Conservation (phyloP, 2,329 filamentous ascomycete species). For the Dactylellina sp. region DNA sequence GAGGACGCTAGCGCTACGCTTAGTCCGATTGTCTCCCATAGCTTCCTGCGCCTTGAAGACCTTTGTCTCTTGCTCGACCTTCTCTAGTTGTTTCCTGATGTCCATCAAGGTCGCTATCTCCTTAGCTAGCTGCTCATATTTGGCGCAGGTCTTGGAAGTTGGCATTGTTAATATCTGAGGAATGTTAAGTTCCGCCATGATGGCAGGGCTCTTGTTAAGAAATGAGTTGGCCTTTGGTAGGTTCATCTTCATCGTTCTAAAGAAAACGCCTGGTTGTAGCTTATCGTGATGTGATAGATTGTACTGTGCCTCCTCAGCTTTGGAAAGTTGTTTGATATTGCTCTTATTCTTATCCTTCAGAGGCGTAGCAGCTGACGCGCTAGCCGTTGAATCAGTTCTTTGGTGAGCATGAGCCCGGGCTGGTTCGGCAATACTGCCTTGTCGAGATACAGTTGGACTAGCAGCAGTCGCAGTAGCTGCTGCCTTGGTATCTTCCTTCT, state of each 20-base stretch:
- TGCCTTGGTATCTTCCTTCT: constrained; percentile 69
- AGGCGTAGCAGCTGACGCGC: constrained; percentile 57
- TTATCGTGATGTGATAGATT: constrained; percentile 89
- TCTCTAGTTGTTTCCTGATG: constrained; percentile 78
- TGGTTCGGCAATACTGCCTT: constrained; percentile 69
- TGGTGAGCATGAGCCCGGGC: constrained; percentile 62
- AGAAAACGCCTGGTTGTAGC: constrained; percentile 84
- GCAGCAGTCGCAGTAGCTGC: constrained; percentile 61
- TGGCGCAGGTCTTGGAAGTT: constrained; percentile 76
- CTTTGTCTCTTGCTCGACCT: constrained; percentile 69
- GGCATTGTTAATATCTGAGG: constrained; percentile 78
- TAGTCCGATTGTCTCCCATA: constrained; percentile 24
- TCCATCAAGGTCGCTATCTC: constrained; percentile 78
- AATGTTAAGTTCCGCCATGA: constrained; percentile 79
- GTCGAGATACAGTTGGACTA: constrained; percentile 64
- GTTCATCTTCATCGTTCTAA: constrained; percentile 84
- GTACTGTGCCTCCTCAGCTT: constrained; percentile 81
- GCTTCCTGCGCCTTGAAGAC: constrained; percentile 59
- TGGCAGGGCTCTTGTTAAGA: constrained; percentile 79
- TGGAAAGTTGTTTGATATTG: constrained; percentile 67
- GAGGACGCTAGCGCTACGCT: constrained; percentile 45
- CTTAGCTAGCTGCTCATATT: constrained; percentile 77
- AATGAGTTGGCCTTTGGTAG: constrained; percentile 83
- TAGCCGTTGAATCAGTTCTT: constrained; percentile 62
- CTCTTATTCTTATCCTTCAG: constrained; percentile 49